Conservation (phyloP, 148 eudicot genomes). For the Pharnaceum exiguum region DNA sequence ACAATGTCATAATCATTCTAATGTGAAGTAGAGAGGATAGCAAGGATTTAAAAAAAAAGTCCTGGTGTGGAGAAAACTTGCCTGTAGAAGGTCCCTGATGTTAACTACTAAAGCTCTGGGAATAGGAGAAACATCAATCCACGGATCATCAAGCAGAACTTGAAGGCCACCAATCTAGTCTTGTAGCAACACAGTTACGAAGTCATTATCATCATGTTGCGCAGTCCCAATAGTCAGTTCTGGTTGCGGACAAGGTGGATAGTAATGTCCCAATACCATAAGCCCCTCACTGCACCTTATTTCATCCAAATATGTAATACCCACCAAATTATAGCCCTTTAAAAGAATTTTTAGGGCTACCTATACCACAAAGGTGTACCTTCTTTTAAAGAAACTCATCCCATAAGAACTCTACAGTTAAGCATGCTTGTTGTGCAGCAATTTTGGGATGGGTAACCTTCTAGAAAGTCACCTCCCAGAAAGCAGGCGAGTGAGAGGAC, state of each 20-base stretch:
- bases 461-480: too few species aligned
- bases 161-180: slow-evolving; percentile 36
- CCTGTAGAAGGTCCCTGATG: slow-evolving; percentile 46
- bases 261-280: slow-evolving; percentile 26
- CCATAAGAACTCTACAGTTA: too few species aligned
- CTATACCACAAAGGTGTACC: too few species aligned
- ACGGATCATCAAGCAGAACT: slow-evolving; percentile 25
- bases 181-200: slow-evolving; percentile 31
- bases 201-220: slow-evolving; percentile 27
- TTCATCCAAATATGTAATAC: slow-evolving; percentile 27
- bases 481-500: too few species aligned
- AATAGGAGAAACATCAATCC: slow-evolving; percentile 34
- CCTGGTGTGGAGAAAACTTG: neutral
- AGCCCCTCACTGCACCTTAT: slow-evolving; percentile 30
- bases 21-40: too few species aligned
- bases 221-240: slow-evolving; percentile 39
- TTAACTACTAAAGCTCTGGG: slow-evolving; percentile 34
- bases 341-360: too few species aligned
- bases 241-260: slow-evolving; percentile 58
- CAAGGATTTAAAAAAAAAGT: too few species aligned
- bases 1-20: too few species aligned
- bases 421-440: too few species aligned
- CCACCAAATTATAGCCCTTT: too few species aligned
- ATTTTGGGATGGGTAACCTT: too few species aligned
- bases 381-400: too few species aligned